Base-by-base conservation (phyloP, 768 basidiomycete genomes). In the Lactifluus rugatus region DNA sequence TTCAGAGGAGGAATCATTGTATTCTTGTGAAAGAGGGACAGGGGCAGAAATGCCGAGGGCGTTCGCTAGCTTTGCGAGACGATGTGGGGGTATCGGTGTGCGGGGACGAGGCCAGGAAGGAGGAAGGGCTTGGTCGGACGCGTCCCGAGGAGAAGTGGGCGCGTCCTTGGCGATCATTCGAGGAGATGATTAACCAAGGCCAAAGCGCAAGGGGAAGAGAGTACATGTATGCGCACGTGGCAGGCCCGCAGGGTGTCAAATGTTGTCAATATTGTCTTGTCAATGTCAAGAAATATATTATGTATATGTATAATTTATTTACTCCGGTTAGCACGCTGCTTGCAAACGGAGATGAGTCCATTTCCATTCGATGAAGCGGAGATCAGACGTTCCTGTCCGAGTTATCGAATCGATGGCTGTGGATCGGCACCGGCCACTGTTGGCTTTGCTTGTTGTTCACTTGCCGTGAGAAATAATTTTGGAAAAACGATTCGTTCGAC, bases 41-140 rank as follows among this genome's bases (percentile, higher is more conserved):
- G 89, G 89, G 0, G 83, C 84, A 3, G 86, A 76, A 37, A 93
- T 82, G 47, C 90, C 90, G 45, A 93, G 82, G 3, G 90, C 89
- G 67, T 92, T 92, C 16, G 89, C 90, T 23, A 93, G 75, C 64
- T 85, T 88, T 36, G 87, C 90, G 10, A 92, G 81, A 13, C 87
- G 78, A 64, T 87, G 79, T 5, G 90, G 89, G 3, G 88, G 71
- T 8, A 92, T 73, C 3, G 89, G 90, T 23, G 84, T 70, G 66
- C 81, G 85, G 57, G 87, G 87, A 6, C 80, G 81, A 3, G 73
- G 74, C 86, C 87, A 86, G 69, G 75, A 62, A 7, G 68, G 64
- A 23, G n/a, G 2, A 9, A 58, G 57, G 8, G 39, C 42, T 11
- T 41, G 23, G 17, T 57, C 52, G 5, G 57, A 51, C 37, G 46